Conservation (phyloP, 2,329 filamentous ascomycete species). For the Dryadomyces quercivorus region DNA sequence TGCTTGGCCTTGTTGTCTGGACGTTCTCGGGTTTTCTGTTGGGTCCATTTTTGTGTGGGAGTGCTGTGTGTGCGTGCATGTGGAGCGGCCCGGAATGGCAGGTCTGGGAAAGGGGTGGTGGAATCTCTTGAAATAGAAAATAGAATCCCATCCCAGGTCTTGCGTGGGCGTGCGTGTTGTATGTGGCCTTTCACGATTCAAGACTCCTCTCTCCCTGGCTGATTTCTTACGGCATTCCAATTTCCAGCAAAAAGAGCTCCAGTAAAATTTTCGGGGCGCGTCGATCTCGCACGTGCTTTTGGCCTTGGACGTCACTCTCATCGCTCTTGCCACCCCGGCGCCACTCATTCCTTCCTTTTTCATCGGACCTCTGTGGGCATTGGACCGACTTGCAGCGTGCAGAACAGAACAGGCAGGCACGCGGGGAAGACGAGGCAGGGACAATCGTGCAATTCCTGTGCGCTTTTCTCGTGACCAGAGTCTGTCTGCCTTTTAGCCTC, state of each 20-base stretch:
- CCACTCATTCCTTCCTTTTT: neutral
- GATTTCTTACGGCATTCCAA: neutral
- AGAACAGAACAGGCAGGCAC: neutral
- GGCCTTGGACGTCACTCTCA: neutral
- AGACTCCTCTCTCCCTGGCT: neutral
- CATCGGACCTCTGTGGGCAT: neutral
- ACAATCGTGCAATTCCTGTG: neutral
- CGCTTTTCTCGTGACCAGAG: neutral
- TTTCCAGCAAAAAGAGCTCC: neutral
- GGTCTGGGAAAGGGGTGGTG: too few relatives aligned
- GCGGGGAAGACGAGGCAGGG: neutral
- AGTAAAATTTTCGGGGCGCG: neutral
- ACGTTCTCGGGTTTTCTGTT: too few relatives aligned
- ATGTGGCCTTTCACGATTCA: neutral
- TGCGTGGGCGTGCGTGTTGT: neutral
- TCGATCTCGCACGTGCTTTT: neutral
- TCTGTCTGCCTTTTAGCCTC: neutral
- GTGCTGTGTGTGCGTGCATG: too few relatives aligned
- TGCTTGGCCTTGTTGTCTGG: too few relatives aligned
- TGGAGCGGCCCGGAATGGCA: too few relatives aligned
- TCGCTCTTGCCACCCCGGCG: neutral
- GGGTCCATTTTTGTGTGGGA: too few relatives aligned
- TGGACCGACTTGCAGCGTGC: neutral
- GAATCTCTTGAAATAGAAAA: too few relatives aligned
- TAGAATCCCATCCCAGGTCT: too few relatives aligned